Evolutionary conservation across 768 basidiomycete genomes (phyloP).

Genomic region (Boletus sensibilis): DNA sequence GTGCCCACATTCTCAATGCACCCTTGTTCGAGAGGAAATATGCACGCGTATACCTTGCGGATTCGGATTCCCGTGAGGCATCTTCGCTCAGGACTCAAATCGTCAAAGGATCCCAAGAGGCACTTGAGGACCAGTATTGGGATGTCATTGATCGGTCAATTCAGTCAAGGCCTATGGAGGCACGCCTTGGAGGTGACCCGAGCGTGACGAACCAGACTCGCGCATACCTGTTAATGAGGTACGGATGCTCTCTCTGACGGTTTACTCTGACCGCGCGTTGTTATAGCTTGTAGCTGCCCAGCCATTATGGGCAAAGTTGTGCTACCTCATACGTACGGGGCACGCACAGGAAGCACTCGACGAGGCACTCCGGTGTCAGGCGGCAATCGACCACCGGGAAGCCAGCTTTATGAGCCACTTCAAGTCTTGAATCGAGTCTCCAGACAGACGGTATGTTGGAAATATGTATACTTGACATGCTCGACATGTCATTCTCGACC

Average conservation of each 20-base stretch:
- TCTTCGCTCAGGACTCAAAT: slow-evolving; percentile 67
- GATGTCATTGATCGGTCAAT: slow-evolving; percentile 80
- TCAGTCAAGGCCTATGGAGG: slow-evolving; percentile 78
- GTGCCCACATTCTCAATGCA: slow-evolving; percentile 79
- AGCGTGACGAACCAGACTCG: slow-evolving; percentile 86
- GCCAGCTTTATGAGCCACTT: slow-evolving; percentile 80
- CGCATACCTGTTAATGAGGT: slow-evolving; percentile 79
- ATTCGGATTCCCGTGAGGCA: slow-evolving; percentile 64
- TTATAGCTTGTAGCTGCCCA: slow-evolving; percentile 79
- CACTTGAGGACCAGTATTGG: slow-evolving; percentile 88
- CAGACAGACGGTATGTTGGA: slow-evolving; percentile 64
- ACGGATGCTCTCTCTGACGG: slow-evolving; percentile 31
- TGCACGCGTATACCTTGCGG: slow-evolving; percentile 71
- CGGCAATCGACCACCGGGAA: slow-evolving; percentile 74
- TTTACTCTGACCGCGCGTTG: slow-evolving; percentile 1
- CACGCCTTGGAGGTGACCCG: slow-evolving; percentile 87
- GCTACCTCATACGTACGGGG: slow-evolving; percentile 87
- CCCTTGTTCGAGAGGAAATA: slow-evolving; percentile 80
- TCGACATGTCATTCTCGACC: slow-evolving; percentile 1
- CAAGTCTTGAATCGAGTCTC: slow-evolving; percentile 77
- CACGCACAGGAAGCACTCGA: slow-evolving; percentile 77
- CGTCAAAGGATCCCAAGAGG: slow-evolving; percentile 71
- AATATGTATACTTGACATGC: neutral
- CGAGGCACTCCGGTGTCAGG: slow-evolving; percentile 68
- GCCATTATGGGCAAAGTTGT: slow-evolving; percentile 93